These are phyloP conservation scores for Chimonanthus praecox DNA, from an alignment of 164 flowering plant genomes.

Conservation along the genomic window DNA sequence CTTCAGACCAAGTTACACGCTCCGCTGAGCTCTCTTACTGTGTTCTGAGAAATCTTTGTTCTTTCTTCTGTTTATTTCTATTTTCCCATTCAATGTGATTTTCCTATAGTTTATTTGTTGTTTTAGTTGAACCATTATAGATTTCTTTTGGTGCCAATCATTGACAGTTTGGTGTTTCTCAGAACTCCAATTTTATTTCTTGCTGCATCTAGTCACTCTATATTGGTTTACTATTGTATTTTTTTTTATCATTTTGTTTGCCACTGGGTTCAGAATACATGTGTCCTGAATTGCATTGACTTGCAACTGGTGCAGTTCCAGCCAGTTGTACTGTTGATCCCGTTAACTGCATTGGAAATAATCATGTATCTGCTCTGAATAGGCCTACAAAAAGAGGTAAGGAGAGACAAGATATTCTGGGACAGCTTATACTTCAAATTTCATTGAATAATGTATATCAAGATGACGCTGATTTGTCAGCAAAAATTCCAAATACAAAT, in stretches of 20 bases:
- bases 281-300: not conserved
- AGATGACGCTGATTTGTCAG: constrained; percentile 50
- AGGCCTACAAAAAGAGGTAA: constrained; percentile 46
- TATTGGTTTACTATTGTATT: not conserved
- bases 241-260: no score
- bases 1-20: no score
- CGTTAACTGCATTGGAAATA: constrained; percentile 56
- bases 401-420: constrained; percentile 46
- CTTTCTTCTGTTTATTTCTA: no score
- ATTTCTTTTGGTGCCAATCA: not conserved
- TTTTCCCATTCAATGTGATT: not conserved
- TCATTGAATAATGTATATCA: constrained; percentile 50
- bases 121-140: not conserved
- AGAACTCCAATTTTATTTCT: not conserved
- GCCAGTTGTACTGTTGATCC: constrained; percentile 55
- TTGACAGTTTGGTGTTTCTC: not conserved
- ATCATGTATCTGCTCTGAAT: constrained; percentile 32
- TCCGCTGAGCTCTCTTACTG: not conserved
- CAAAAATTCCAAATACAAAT: constrained; percentile 43
- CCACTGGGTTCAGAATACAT: not conserved
- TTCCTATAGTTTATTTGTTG: not conserved
- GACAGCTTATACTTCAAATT: constrained; percentile 63
- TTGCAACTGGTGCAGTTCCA: constrained; percentile 34
- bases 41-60: not conserved
- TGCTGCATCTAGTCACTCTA: not conserved